These are phyloP conservation scores for Naganishia sp. DNA, from an alignment of 1,284 basidiomycete species.

Conservation along the genomic window DNA sequence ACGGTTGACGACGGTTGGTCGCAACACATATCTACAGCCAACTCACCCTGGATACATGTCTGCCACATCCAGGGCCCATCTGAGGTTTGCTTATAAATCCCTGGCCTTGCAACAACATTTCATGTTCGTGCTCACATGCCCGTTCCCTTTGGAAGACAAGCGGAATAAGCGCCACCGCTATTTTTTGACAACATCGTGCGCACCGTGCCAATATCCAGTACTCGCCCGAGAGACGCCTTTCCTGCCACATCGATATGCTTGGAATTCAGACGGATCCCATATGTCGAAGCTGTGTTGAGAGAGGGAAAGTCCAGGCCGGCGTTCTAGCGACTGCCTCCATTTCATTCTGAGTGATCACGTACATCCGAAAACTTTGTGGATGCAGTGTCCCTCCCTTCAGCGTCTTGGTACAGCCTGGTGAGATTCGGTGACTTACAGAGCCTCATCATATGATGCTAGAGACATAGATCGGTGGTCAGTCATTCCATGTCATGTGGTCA, in stretches of 20 bases:
- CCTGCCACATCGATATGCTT: neutral
- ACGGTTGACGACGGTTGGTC: neutral
- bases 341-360: neutral
- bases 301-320: no score
- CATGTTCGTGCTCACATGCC: neutral
- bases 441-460: constrained; percentile 16
- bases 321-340: neutral
- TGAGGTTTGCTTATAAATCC: neutral
- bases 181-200: no score
- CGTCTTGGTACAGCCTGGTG: no score
- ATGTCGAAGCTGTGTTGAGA: neutral
- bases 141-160: neutral
- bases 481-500: neutral
- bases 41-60: constrained; percentile 14
- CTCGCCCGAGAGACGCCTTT: neutral
- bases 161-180: neutral
- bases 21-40: neutral
- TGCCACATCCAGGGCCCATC: constrained; percentile 20
- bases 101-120: neutral
- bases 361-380: constrained; percentile 13
- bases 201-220: constrained; percentile 22
- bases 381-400: neutral
- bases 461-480: neutral
- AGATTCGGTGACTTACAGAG: neutral
- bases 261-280: neutral